phyloP scores from a whole-genome alignment of 306 rosid species.

The Dalbergia cochinchinensis region DNA sequence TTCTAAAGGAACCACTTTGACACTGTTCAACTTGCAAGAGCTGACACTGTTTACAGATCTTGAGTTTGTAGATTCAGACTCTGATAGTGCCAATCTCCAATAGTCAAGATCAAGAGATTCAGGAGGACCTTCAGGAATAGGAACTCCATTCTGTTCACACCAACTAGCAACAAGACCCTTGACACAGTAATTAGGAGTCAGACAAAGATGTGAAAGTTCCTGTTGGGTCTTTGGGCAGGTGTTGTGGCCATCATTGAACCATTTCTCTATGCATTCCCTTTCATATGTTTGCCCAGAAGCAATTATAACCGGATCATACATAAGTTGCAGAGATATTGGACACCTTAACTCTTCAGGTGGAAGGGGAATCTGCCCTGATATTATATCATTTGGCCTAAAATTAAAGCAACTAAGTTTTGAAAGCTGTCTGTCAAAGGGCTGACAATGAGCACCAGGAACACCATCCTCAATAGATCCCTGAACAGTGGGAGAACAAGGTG shows the following conservation, averaged over 20 bases:
- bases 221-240: constrained; percentile 94
- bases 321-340: constrained; percentile 94
- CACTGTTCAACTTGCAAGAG: constrained; percentile 81
- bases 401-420: constrained; percentile 78
- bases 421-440: constrained; percentile 80
- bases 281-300: constrained; percentile 98
- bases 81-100: constrained; percentile 87
- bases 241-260: constrained; percentile 88
- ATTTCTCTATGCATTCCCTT: constrained; percentile 91
- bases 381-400: constrained; percentile 67
- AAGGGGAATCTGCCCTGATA: constrained; percentile 70
- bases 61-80: constrained; percentile 75
- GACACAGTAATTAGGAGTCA: constrained; percentile 97
- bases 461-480: constrained; percentile 71
- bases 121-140: constrained; percentile 88
- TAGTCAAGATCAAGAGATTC: constrained; percentile 89
- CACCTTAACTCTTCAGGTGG: constrained; percentile 99
- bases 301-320: constrained; percentile 94
- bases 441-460: constrained; percentile 61
- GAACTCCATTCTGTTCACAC: constrained; percentile 93
- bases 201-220: constrained; percentile 76
- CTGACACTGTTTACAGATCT: constrained; percentile 67
- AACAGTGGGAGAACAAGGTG: constrained; percentile 96
- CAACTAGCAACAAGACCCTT: constrained; percentile 93
- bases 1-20: constrained; percentile 84